phyloP scores from a whole-genome alignment of 2,329 filamentous ascomycete genomes.

The Fusarium drepaniforme region DNA sequence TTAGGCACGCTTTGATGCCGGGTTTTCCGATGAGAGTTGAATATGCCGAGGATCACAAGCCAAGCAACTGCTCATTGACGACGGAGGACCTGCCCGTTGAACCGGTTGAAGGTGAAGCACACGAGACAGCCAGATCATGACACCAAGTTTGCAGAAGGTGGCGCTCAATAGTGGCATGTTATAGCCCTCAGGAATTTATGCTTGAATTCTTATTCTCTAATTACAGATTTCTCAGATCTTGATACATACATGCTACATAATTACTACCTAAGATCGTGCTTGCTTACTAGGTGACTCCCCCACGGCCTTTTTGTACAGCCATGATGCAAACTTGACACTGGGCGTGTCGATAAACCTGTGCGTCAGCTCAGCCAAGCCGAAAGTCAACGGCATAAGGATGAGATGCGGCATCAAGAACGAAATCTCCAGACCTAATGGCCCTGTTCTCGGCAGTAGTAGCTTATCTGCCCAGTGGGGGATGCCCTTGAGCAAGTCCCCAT shows the following conservation, averaged over 20 bases:
- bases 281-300: slow-evolving; percentile 30
- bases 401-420: slow-evolving; percentile 71
- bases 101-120: not conserved
- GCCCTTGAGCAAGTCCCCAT: slow-evolving; percentile 60
- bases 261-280: slow-evolving; percentile 25
- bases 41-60: slow-evolving; percentile 17
- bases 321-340: slow-evolving; percentile 67
- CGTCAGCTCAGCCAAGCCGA: slow-evolving; percentile 68
- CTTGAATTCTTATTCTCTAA: slow-evolving; percentile 23
- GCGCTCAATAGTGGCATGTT: slow-evolving; percentile 5
- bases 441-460: slow-evolving; percentile 65
- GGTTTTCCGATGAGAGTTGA: not conserved
- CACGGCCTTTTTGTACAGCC: slow-evolving; percentile 65
- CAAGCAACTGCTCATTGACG: not conserved
- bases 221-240: not conserved
- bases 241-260: not conserved
- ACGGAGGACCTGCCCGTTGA: not conserved
- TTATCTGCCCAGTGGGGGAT: slow-evolving; percentile 69
- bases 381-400: slow-evolving; percentile 69
- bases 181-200: slow-evolving; percentile 18
- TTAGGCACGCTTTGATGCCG: not conserved
- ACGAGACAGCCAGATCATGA: not conserved
- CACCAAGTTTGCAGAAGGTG: not conserved
- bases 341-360: slow-evolving; percentile 71
- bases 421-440: slow-evolving; percentile 71